Percentiles rank a stretch among this genome's conserved stretches.
phyloP scores from a whole-genome alignment of 495 filamentous ascomycete species.

The Darksidea phi region DNA sequence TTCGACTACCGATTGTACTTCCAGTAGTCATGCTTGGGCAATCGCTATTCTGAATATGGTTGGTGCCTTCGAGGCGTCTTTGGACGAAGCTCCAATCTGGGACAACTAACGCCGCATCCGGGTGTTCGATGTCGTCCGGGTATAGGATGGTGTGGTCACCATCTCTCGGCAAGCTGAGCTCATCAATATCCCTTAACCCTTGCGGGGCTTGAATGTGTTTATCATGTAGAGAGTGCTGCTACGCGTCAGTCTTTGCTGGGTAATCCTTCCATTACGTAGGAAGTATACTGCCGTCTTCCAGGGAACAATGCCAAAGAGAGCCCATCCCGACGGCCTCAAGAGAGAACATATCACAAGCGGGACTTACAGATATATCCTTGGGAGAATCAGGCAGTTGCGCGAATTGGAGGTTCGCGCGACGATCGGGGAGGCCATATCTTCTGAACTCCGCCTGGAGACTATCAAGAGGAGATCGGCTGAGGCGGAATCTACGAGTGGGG shows the following conservation, averaged over 20 bases:
- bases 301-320: too few species aligned
- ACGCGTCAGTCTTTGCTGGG: neutral
- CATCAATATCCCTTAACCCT: neutral
- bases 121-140: neutral
- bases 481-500: too few species aligned
- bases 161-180: neutral
- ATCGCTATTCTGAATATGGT: neutral
- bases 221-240: neutral
- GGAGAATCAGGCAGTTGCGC: too few species aligned
- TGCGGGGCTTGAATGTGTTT: neutral
- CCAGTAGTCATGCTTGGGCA: slow-evolving; percentile 23
- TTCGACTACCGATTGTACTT: slow-evolving; percentile 20
- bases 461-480: too few species aligned
- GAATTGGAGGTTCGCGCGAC: too few species aligned
- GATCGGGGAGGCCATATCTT: too few species aligned
- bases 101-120: neutral
- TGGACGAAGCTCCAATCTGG: slow-evolving; percentile 20
- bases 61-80: neutral
- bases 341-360: too few species aligned
- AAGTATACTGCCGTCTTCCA: too few species aligned
- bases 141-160: neutral
- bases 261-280: neutral
- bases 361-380: too few species aligned
- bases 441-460: too few species aligned
- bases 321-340: too few species aligned